Evolutionary conservation across 176 grass and related monocot species (phyloP).

Genomic region (Zoysia japonica): DNA sequence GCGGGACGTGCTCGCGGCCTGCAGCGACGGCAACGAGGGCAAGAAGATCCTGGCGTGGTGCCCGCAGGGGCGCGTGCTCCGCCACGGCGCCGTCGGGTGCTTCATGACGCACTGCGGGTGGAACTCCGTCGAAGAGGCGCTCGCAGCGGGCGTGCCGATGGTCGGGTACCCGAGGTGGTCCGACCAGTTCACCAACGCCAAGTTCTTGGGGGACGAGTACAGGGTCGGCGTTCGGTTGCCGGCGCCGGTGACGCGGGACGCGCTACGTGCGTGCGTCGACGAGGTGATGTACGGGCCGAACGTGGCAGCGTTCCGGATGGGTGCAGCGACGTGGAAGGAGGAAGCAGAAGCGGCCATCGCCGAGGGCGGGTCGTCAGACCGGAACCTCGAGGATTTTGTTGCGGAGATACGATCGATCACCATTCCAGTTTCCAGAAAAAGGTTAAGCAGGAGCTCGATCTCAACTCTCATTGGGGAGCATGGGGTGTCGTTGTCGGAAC

Average conservation of each 20-base stretch:
- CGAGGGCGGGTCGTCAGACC: slow-evolving; percentile 39
- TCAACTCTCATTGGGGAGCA: neutral
- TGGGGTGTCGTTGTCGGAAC: neutral
- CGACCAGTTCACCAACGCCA: slow-evolving; percentile 60
- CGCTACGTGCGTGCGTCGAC: slow-evolving; percentile 29
- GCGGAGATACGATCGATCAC: slow-evolving; percentile 10
- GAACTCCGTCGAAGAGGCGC: slow-evolving; percentile 66
- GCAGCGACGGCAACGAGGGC: neutral
- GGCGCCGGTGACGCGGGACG: slow-evolving; percentile 22
- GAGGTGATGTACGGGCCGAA: slow-evolving; percentile 43
- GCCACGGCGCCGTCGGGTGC: slow-evolving; percentile 50
- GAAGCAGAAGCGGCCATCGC: neutral
- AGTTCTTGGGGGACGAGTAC: slow-evolving; percentile 49
- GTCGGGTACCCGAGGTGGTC: slow-evolving; percentile 61
- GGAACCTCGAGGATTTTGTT: slow-evolving; percentile 44
- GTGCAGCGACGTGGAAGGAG: slow-evolving; percentile 37
- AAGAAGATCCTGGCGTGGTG: slow-evolving; percentile 44
- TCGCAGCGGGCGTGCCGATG: slow-evolving; percentile 50
- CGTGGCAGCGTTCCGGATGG: neutral
- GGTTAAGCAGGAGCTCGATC: neutral
- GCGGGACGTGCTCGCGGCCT: neutral
- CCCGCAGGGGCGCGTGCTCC: slow-evolving; percentile 47
- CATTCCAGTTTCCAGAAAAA: neutral
- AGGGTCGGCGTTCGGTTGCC: slow-evolving; percentile 48
- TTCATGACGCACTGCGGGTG: slow-evolving; percentile 78